Evolutionary conservation across 2,329 filamentous ascomycete species (phyloP), one percentile per base, ranked within the genome.

Genomic region (Venturiaceae sp.): DNA sequence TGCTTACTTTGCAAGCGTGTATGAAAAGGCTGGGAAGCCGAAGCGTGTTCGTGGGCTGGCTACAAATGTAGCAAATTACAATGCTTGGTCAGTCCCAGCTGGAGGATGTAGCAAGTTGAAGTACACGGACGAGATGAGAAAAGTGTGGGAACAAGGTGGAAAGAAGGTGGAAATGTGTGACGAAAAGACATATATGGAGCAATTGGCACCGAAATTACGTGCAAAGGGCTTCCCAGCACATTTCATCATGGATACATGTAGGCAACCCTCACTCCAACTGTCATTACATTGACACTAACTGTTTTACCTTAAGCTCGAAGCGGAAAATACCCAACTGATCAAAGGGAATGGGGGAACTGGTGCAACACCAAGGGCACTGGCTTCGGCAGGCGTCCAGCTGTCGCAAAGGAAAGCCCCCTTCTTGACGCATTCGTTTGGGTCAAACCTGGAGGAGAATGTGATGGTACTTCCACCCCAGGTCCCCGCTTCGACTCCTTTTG

Each of bases 371-470:
- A 74, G 53, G 80, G 79, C 33, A 80, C 83, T 60, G 84, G 85
- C 7, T 87, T 86, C 61, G 85, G 85, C 60, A 70, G 71, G n/a
- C 79, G 83, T n/a, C 83, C 84, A 1, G 80, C 80, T 3, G 76
- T 82, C n/a, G 74, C 81, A 66, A 87, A 84, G 8, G 82, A 80
- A 14, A 77, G 83, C 62, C 66, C 71, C 1, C 73, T 84, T 19
- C 75, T 80, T 34, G 85, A 88, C 68, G 83, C 84, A 41, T 84
- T 87, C 63, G 84, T 87, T 59, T 87, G 85, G 85, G 74, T 87
- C 64, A 88, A 87, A 78, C 85, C 85, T 4, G 85, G 85, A 62
- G 78, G 77, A 57, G 78, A 80, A 63, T 71, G 71, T 58, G 78
- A 80, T 60, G 77, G 77, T 58, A 80, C 77, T 0, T 72, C 68